These are phyloP conservation scores for Talinum fruticosum DNA, from an alignment of 148 eudicot species.

Conservation along the genomic window DNA sequence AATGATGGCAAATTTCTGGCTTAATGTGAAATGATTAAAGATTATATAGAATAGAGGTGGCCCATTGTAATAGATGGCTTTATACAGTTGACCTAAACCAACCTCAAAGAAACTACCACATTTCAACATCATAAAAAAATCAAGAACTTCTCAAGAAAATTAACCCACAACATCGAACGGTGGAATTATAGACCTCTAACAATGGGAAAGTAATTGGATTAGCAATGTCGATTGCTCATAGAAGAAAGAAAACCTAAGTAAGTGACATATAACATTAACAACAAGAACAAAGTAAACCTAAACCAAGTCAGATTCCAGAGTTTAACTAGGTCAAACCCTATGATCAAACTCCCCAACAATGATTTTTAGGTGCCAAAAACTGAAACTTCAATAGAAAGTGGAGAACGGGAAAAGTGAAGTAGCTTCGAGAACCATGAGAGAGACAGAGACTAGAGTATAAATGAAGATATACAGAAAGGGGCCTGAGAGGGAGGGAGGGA, in stretches of 20 bases:
- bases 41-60: background rate
- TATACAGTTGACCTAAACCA: background rate
- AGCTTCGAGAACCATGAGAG: background rate
- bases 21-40: background rate
- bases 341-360: background rate
- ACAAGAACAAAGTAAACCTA: background rate
- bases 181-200: too few relatives aligned
- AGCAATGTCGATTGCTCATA: background rate
- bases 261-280: background rate
- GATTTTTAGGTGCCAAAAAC: background rate
- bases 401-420: background rate
- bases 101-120: background rate
- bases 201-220: background rate
- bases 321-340: background rate
- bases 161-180: background rate
- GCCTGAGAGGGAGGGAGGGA: background rate
- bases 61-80: background rate
- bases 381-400: background rate
- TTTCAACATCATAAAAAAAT: background rate
- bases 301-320: background rate
- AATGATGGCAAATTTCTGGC: background rate
- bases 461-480: background rate
- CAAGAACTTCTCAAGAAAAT: constrained; percentile 2
- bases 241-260: constrained; percentile 2
- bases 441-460: background rate